Percentiles rank a stretch among this genome's conserved stretches.
These are phyloP conservation scores for Decorospora gaudefroyi DNA, from an alignment of 2,329 filamentous ascomycete species.

Conservation along the genomic window DNA sequence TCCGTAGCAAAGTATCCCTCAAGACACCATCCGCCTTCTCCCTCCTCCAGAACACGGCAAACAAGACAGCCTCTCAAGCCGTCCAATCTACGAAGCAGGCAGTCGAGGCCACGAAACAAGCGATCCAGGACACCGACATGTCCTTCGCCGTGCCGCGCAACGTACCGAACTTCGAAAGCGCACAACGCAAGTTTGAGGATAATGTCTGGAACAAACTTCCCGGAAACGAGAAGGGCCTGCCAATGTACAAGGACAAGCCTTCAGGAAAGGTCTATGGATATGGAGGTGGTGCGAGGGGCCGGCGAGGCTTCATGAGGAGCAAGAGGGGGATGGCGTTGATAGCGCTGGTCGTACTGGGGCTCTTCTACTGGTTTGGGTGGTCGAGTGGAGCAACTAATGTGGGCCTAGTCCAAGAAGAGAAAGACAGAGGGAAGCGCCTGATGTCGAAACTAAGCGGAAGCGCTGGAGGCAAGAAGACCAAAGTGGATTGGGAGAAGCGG, in stretches of 20 bases:
- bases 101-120: conserved; percentile 40
- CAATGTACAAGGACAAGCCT: conserved; percentile 99
- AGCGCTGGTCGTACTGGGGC: conserved; percentile 59
- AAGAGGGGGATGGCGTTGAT: conserved; percentile 63
- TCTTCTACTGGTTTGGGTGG: conserved; percentile 72
- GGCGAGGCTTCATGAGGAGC: conserved; percentile 59
- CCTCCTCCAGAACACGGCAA: conserved; percentile 40
- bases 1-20: conserved; percentile 44
- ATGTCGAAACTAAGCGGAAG: conserved; percentile 39
- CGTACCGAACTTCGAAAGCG: conserved; percentile 50
- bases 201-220: conserved; percentile 59
- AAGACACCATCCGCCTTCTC: conserved; percentile 37
- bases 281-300: conserved; percentile 60
- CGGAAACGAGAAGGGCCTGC: conserved; percentile 66
- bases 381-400: conserved; percentile 36
- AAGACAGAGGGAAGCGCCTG: conserved; percentile 41
- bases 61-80: conserved; percentile 30
- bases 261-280: conserved; percentile 63
- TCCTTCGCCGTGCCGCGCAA: conserved; percentile 51
- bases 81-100: conserved; percentile 40
- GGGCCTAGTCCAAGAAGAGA: conserved; percentile 37
- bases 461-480: conserved; percentile 32
- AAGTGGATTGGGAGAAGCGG: conserved; percentile 74
- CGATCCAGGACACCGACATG: conserved; percentile 47
- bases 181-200: conserved; percentile 49